phyloP scores from a whole-genome alignment of 257 asterid genomes.

The Lavandula angustifolia region DNA sequence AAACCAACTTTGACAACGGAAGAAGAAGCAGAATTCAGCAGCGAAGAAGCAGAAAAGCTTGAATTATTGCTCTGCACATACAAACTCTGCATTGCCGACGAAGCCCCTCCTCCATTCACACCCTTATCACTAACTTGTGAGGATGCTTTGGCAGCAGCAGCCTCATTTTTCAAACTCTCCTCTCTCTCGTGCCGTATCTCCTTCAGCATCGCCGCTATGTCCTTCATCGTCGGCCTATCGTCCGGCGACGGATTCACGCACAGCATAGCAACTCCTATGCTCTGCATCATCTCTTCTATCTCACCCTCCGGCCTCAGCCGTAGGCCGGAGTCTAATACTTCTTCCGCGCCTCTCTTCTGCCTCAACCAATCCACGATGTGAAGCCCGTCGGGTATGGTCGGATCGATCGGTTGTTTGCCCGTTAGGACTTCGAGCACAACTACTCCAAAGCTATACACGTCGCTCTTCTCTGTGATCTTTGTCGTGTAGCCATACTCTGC shows the following conservation, averaged over 20 bases:
- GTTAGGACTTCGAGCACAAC: constrained; percentile 77
- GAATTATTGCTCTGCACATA: constrained; percentile 60
- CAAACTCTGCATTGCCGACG: constrained; percentile 49
- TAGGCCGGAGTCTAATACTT: constrained; percentile 53
- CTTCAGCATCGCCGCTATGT: constrained; percentile 74
- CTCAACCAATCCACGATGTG: constrained; percentile 89
- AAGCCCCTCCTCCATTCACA: constrained; percentile 43
- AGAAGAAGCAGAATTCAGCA: constrained; percentile 54
- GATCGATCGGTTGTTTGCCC: constrained; percentile 82
- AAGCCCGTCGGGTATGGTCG: constrained; percentile 74
- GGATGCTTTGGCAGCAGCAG: constrained; percentile 38
- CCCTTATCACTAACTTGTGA: constrained; percentile 18
- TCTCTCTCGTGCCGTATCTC: constrained; percentile 71
- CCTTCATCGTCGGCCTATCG: constrained; percentile 85
- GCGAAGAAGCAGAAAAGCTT: constrained; percentile 78
- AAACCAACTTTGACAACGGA: constrained; percentile 45
- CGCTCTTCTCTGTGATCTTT: constrained; percentile 82
- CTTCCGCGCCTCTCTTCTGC: constrained; percentile 52
- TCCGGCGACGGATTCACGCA: constrained; percentile 68
- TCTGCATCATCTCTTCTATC: constrained; percentile 75
- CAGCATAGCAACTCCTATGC: constrained; percentile 77
- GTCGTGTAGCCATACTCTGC: constrained; percentile 81
- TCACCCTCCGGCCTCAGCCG: constrained; percentile 53
- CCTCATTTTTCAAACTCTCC: constrained; percentile 48
- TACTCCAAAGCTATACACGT: constrained; percentile 77